A percentile compares a stretch with the other conserved stretches of the same genome.
Conservation (phyloP, 208 protist genomes). For the Hexamita inflata region DNA sequence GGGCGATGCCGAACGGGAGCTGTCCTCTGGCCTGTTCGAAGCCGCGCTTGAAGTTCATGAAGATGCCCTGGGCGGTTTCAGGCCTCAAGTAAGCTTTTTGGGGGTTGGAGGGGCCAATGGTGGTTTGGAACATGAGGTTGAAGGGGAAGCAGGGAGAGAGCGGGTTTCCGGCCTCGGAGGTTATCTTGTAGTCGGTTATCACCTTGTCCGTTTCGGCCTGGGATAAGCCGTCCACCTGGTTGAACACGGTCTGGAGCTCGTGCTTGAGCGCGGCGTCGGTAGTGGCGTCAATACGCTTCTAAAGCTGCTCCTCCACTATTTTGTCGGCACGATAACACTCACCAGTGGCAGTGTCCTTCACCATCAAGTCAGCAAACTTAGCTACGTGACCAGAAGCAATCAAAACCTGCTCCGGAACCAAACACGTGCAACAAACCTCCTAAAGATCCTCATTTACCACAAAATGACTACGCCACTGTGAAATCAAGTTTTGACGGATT, state of each 20-base stretch:
- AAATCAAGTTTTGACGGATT: slow-evolving; percentile 83
- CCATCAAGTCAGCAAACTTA: slow-evolving; percentile 93
- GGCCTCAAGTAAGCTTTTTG: slow-evolving; percentile 77
- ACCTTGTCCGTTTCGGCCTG: slow-evolving; percentile 53
- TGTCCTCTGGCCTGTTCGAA: slow-evolving; percentile 70
- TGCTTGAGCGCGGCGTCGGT: background rate
- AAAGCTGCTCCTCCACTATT: slow-evolving; percentile 63
- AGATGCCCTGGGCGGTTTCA: slow-evolving; percentile 98
- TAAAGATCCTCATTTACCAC: slow-evolving; percentile 86
- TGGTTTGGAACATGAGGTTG: slow-evolving; percentile 98
- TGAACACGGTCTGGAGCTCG: background rate
- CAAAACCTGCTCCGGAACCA: slow-evolving; percentile 87
- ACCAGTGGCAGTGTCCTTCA: slow-evolving; percentile 71
- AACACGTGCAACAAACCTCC: slow-evolving; percentile 78
- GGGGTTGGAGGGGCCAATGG: slow-evolving; percentile 57
- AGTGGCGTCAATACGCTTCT: slow-evolving; percentile 14
- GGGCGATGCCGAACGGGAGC: slow-evolving; percentile 92
- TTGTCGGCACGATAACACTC: slow-evolving; percentile 91
- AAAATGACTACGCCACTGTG: slow-evolving; percentile 90
- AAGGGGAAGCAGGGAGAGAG: slow-evolving; percentile 84
- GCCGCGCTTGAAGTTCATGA: slow-evolving; percentile 73
- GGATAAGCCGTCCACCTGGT: slow-evolving; percentile 15
- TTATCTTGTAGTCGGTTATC: slow-evolving; percentile 63
- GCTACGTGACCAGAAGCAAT: slow-evolving; percentile 85
- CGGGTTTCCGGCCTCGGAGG: slow-evolving; percentile 68